A percentile compares a stretch with the other conserved stretches of the same genome.
Evolutionary conservation across 129 eudicot genomes (phyloP).

Genomic region (sunflower (Helianthus annuus)): HanXRQr2.0-SUNRISE NC_035448.2:129498725-129499224

Average conservation of each 20-base stretch:
- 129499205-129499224: conserved; percentile 99
- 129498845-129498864: conserved; percentile 91
- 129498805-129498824: conserved; percentile 98
- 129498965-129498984: conserved; percentile 74
- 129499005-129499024: conserved; percentile 60
- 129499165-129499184: conserved; percentile 93
- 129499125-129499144: conserved; percentile 91
- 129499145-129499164: conserved; percentile 70
- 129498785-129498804: conserved; percentile 93
- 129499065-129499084: neutral
- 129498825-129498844: conserved; percentile 69
- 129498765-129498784: conserved; percentile 98
- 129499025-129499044: conserved; percentile 21
- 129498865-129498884: conserved; percentile 94
- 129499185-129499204: conserved; percentile 97
- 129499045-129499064: conserved; percentile 6
- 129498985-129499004: conserved; percentile 62
- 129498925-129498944: conserved; percentile 97
- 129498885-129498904: conserved; percentile 66
- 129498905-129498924: conserved; percentile 64
- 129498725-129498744: conserved; percentile 8
- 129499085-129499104: conserved; percentile 93
- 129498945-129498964: conserved; percentile 57
- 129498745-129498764: neutral
- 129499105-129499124: conserved; percentile 95